Base-by-base conservation (phyloP, 2,329 filamentous ascomycete genomes). In the Hawksworthiomyces lignivorus region DNA sequence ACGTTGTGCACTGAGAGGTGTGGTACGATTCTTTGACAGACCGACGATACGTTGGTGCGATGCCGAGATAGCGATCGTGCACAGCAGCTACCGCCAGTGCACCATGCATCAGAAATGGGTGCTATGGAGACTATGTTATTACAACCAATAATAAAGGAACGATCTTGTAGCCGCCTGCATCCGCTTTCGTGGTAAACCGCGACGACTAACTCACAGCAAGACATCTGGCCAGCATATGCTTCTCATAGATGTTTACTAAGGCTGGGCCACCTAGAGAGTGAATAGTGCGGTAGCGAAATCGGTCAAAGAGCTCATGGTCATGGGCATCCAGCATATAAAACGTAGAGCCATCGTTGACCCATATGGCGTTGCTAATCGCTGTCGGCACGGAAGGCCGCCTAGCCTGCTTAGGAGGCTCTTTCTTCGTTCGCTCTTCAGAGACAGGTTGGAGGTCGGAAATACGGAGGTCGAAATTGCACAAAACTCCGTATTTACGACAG, bases 71-170 rank as follows among this genome's bases (percentile, higher is more conserved):
- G 31, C 62, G 61, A 27, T 64, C 62, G 35, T 70, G 68, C 18
- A 61, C 53, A 11, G 64, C 47, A 0, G 66, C 61, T 24, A 69
- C 61, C 0, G 64, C 65, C 5, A 71, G 48, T 7, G 60, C 63
- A 22, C 66, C 65, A 40, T 71, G 68, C 66, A 70, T 69, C 15
- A 71, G 48, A 30, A 55, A 67, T 3, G 68, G 67, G 38, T 68
- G 44, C 67, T 58, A 34, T 30, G 20, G 40, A 46, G 40, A 8
- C 8, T n/a, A 17, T 20, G 2, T 43, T 28, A 8, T 6, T 4
- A 6, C 12, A 26, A n/a, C n/a, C 20, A 33, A 15, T 11, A 15
- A 2, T 8, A 26, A 26, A 26, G 12, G 12, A 26, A 12, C 8
- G 24, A 26, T 8, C 12, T 26, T 26, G 8, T 12, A 26, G n/a